A percentile compares a stretch with the other conserved stretches of the same genome.
Evolutionary conservation across 1,284 basidiomycete species (phyloP).

Genomic region (Nidula niveotomentosa): DNA sequence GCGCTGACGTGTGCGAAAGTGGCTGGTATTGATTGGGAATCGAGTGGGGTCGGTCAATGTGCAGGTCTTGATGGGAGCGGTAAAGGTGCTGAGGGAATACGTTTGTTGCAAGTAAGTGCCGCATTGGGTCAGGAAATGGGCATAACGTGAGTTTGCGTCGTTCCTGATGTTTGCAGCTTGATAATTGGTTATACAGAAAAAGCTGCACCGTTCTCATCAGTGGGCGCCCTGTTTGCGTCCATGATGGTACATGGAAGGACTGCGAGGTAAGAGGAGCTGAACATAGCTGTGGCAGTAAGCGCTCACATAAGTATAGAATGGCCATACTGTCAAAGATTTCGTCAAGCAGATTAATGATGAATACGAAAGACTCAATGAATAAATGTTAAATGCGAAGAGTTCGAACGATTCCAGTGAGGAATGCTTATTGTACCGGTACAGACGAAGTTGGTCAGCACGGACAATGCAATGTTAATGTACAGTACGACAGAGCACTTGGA

Average conservation of each 20-base stretch:
- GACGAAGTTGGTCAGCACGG: too few relatives aligned
- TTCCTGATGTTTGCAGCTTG: background rate
- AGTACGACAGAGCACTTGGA: too few relatives aligned
- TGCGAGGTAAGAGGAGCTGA: slow-evolving; percentile 66
- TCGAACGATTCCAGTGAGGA: too few relatives aligned
- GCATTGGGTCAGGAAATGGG: slow-evolving; percentile 42
- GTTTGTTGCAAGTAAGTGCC: slow-evolving; percentile 62
- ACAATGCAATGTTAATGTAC: too few relatives aligned
- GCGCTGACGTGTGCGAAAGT: slow-evolving; percentile 65
- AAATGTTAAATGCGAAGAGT: background rate
- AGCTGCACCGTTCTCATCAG: slow-evolving; percentile 86
- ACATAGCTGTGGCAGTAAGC: too few relatives aligned
- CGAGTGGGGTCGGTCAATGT: slow-evolving; percentile 56
- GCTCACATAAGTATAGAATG: slow-evolving; percentile 49
- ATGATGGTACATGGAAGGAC: slow-evolving; percentile 77
- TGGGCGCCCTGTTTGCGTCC: slow-evolving; percentile 68
- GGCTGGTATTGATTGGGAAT: slow-evolving; percentile 70
- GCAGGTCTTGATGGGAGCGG: slow-evolving; percentile 57
- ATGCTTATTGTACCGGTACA: too few relatives aligned
- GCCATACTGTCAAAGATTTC: slow-evolving; percentile 75
- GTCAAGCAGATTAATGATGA: slow-evolving; percentile 77
- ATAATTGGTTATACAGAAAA: slow-evolving; percentile 43
- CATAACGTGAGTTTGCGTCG: slow-evolving; percentile 48
- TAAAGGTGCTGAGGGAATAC: slow-evolving; percentile 57
- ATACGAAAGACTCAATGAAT: slow-evolving; percentile 60